A percentile compares a stretch with the other conserved stretches of the same genome.
phyloP scores from a whole-genome alignment of 345 rosid species.

The Syzygium aromaticum region DNA sequence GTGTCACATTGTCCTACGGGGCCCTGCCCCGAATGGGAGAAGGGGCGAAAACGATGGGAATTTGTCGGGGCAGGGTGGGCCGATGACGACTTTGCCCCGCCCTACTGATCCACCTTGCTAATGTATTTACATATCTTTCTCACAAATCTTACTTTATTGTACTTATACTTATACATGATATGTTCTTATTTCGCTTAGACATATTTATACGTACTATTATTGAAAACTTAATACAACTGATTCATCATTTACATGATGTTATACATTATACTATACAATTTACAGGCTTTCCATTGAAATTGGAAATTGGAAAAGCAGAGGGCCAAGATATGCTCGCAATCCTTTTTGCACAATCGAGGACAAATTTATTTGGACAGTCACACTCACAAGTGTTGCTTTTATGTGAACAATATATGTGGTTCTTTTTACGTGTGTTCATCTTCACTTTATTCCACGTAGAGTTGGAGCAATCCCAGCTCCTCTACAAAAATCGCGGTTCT shows the following conservation, averaged over 20 bases:
- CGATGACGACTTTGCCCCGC: no score
- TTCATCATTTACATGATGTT: neutral
- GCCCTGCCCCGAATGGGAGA: no score
- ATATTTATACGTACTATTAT: neutral
- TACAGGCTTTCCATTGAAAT: rapidly evolving
- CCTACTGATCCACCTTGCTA: neutral
- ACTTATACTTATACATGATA: neutral
- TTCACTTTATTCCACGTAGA: neutral
- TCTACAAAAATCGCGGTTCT: neutral
- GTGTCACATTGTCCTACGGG: no score
- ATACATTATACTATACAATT: neutral
- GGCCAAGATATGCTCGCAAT: neutral
- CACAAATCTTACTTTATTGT: neutral
- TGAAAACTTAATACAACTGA: neutral
- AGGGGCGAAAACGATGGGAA: no score
- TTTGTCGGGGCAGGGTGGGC: no score
- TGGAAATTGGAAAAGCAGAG: neutral
- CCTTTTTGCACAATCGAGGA: no score
- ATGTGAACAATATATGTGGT: neutral
- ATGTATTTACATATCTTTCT: neutral
- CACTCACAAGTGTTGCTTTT: neutral
- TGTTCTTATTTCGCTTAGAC: neutral
- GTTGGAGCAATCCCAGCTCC: neutral
- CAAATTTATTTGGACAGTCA: neutral
- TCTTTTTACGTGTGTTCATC: neutral